A percentile compares a stretch with the other conserved stretches of the same genome.
Evolutionary conservation across 352 stramenopile species (phyloP).

Genomic region (Globisporangium emineosum): DNA sequence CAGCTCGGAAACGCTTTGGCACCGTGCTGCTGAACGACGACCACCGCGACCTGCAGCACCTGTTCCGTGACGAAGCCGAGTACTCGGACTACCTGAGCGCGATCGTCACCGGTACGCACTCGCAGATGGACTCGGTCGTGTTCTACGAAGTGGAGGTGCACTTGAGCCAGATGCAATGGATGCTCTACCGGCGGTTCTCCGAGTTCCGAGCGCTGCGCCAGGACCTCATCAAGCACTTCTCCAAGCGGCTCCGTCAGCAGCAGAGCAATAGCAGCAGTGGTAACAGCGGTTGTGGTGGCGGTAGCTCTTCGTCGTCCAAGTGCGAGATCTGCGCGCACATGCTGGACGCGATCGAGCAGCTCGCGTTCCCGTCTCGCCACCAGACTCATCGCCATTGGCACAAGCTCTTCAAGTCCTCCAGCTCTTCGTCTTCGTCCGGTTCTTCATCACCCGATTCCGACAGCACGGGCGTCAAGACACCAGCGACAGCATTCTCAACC

Average conservation of each 20-base stretch:
- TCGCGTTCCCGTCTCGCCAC: slow-evolving; percentile 44
- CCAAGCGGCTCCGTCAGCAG: slow-evolving; percentile 25
- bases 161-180: slow-evolving; percentile 64
- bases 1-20: slow-evolving; percentile 16
- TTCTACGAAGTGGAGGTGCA: slow-evolving; percentile 71
- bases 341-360: slow-evolving; percentile 48
- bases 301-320: background rate
- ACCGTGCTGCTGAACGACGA: slow-evolving; percentile 34
- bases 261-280: background rate
- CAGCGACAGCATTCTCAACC: background rate
- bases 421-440: slow-evolving; percentile 2
- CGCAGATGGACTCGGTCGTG: slow-evolving; percentile 51
- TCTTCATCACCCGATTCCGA: background rate
- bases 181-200: slow-evolving; percentile 60
- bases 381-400: slow-evolving; percentile 28
- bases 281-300: too few relatives aligned
- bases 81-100: slow-evolving; percentile 77
- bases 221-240: slow-evolving; percentile 62
- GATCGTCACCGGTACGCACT: slow-evolving; percentile 39
- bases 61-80: slow-evolving; percentile 73
- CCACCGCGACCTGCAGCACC: slow-evolving; percentile 34
- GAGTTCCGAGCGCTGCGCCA: slow-evolving; percentile 60
- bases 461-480: slow-evolving; percentile 2
- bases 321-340: slow-evolving; percentile 69
- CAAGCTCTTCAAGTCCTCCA: slow-evolving; percentile 18